Evolutionary conservation across 2,329 filamentous ascomycete species (phyloP), one percentile per base, ranked within the genome.

Genomic region (Huntiella omanensis): DNA sequence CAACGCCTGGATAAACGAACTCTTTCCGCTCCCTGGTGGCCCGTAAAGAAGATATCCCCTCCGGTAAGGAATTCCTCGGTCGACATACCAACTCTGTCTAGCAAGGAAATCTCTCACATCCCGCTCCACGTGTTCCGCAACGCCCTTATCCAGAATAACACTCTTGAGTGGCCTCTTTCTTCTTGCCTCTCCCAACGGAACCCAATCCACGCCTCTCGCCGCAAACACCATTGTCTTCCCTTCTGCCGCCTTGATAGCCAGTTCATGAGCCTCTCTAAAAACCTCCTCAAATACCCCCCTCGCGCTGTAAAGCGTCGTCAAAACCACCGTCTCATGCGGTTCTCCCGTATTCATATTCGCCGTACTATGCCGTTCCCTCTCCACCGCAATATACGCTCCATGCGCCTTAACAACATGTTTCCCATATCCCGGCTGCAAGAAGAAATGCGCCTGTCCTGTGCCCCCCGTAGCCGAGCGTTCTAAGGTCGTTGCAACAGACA

Each of bases 211-310:
- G 22, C 83, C 83, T 58, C 83, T 75, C 16, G 83, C 80, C 17
- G 83, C 86, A 61, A 91, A 95, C 46, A 98, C 86, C 8, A 85
- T 71, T 0, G 88, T 98, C 64, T 93, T 95, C 17, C 91, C 91
- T 60, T 96, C 84, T 47, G 85, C 80, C 33, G 81, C 80, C 55
- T 79, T 76, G 33, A 77, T 71, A 1, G 87, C 86, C 49, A 95
- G 70, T 13, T 73, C 68, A 57, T 94, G 83, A 3, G 91, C 88
- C 61, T 96, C 85, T 16, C 70, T 71, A 55, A 98, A 95, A 11
- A 98, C 75, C 16, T 85, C 76, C 58, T 93, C 83, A 56, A 98
- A 95, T 11, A 96, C 74, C 54, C 88, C 75, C 3, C 87, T 80
- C 54, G 94, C 80, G 41, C 83, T 73, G 67, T 93, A 96, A 10